These are phyloP conservation scores for Zygotorulaspora danielsina DNA, from an alignment of 805 yeast species.

Conservation along the genomic window DNA sequence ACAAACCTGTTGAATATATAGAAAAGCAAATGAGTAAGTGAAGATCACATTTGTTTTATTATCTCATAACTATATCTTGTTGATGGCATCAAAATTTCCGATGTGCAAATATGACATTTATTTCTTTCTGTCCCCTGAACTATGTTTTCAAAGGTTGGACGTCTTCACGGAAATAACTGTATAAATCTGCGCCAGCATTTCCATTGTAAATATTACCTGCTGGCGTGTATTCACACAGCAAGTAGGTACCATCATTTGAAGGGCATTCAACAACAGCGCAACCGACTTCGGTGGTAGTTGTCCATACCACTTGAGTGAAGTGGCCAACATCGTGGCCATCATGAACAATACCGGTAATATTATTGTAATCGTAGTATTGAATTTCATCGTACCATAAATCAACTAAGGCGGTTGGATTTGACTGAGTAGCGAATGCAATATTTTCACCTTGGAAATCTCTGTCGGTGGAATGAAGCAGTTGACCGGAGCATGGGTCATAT, in stretches of 20 bases:
- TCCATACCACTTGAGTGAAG: slow-evolving; percentile 77
- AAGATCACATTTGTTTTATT: too few relatives aligned
- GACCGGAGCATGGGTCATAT: slow-evolving; percentile 57
- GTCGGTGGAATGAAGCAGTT: slow-evolving; percentile 52
- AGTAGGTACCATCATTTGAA: slow-evolving; percentile 44
- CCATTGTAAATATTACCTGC: slow-evolving; percentile 46
- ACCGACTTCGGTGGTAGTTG: slow-evolving; percentile 54
- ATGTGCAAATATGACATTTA: too few relatives aligned
- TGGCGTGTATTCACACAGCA: slow-evolving; percentile 63
- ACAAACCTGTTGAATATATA: too few relatives aligned
- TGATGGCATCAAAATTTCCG: too few relatives aligned
- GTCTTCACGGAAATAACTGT: slow-evolving; percentile 40
- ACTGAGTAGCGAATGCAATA: slow-evolving; percentile 58
- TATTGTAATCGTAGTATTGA: slow-evolving; percentile 45
- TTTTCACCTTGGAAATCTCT: slow-evolving; percentile 60
- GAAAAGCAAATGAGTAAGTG: too few relatives aligned
- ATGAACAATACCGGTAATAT: slow-evolving; percentile 45
- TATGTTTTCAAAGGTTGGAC: slow-evolving; percentile 38
- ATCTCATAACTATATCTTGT: too few relatives aligned
- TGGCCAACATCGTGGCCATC: slow-evolving; percentile 52
- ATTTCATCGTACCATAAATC: slow-evolving; percentile 76
- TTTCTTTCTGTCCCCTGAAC: not conserved
- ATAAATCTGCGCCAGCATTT: slow-evolving; percentile 38
- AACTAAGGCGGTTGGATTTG: slow-evolving; percentile 45
- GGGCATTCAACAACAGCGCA: slow-evolving; percentile 45